Base-by-base conservation (phyloP, 441 rosid genomes). In the Eutrema salsugineum region DNA sequence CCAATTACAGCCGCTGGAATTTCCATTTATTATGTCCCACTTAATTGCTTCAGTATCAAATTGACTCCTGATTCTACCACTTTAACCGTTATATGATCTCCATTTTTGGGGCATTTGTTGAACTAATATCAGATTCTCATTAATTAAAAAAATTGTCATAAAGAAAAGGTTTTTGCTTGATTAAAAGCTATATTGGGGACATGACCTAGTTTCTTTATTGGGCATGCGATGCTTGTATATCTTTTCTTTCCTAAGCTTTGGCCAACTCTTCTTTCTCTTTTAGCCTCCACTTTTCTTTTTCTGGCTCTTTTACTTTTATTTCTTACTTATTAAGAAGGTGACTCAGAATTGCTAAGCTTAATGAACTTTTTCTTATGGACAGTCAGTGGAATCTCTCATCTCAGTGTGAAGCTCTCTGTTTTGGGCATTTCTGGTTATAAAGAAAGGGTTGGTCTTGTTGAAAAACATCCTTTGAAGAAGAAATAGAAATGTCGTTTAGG, bases 401-500 rank as follows among this genome's bases (percentile, higher is more conserved):
- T 56, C 43, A 64, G 65, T 40, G 16, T 51, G 51, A 60, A 68
- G 49, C 73, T 53, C 43, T 47, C 38, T 65, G 33, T 39, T 39
- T 36, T 39, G 58, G 19, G 54, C 70, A 38, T 55, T 56, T 54
- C 53, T 42, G 1, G 28, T 8, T 50, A 22, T 57, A 32, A 40
- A 32, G 56, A 67, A 47, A 64, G 68, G 0, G 11, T 16, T 71
- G 38, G 1, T 71, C 47, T 62, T 62, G n/a, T 53, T 63, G 8
- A 42, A 9, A 9, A 42, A 10, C 44, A 47, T 36, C 48, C 19
- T 33, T 32, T 51, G 3, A 1, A 12, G 47, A 39, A 49, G 14
- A 43, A 24, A 76, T 66, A 53, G 73, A 77, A 32, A 84, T 84
- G 88, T 82, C 86, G 5, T 82, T 84, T 62, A 72, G 86, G 24